Percentiles rank a stretch among this genome's conserved stretches.
Evolutionary conservation across 1,284 basidiomycete species (phyloP).

Genomic region (Tilletia horrida): DNA sequence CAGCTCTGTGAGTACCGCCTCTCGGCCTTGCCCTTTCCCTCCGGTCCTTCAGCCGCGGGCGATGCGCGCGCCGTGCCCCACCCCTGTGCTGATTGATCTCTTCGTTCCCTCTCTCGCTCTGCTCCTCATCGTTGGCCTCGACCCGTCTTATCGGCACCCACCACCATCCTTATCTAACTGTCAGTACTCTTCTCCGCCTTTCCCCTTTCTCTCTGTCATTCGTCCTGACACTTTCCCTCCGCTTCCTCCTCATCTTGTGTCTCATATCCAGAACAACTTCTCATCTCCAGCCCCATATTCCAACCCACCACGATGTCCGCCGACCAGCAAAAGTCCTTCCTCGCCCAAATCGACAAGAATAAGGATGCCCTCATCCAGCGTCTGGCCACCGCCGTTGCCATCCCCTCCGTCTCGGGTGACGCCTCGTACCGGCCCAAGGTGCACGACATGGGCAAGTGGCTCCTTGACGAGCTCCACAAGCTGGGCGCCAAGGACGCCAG

Average conservation of each 20-base stretch:
- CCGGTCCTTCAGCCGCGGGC: too few species aligned
- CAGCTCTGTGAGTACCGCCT: too few species aligned
- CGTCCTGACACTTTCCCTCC: background rate
- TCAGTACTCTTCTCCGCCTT: background rate
- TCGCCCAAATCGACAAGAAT: constrained; percentile 50
- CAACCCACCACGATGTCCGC: constrained; percentile 11
- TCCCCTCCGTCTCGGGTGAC: constrained; percentile 53
- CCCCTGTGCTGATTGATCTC: too few species aligned
- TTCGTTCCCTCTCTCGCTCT: too few species aligned
- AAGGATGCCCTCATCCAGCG: constrained; percentile 43
- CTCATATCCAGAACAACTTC: too few species aligned
- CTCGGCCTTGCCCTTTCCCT: background rate
- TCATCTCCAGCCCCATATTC: background rate
- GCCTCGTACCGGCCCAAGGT: constrained; percentile 50
- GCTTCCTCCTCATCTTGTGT: too few species aligned
- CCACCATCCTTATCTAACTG: background rate
- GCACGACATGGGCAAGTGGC: constrained; percentile 52
- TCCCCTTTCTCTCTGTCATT: too few species aligned
- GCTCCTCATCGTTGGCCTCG: background rate
- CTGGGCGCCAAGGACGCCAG: constrained; percentile 43
- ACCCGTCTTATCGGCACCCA: background rate
- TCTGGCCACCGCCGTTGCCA: constrained; percentile 50
- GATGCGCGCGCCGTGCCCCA: too few species aligned
- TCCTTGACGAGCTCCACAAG: constrained; percentile 42
- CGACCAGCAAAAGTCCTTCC: constrained; percentile 38